phyloP scores from a whole-genome alignment of 371 early-diverging fungal species.

The Mucor mucedo region DNA sequence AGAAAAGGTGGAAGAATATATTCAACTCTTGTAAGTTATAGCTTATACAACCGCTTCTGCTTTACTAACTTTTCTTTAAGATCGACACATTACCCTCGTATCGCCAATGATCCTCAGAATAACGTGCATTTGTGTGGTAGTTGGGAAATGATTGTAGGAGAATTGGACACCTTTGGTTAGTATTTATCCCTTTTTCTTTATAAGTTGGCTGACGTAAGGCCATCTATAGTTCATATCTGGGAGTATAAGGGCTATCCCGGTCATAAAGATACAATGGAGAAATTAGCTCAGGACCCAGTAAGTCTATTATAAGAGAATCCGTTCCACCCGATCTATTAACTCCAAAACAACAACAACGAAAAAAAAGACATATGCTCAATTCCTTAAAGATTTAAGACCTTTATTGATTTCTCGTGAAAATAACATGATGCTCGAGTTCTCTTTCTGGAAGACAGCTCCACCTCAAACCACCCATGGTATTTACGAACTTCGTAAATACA shows the following conservation, averaged over 20 bases:
- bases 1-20: constrained; percentile 85
- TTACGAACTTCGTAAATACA: constrained; percentile 91
- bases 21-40: constrained; percentile 61
- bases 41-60: not conserved
- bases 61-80: not conserved
- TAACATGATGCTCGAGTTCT: constrained; percentile 90
- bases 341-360: too few species aligned
- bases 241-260: constrained; percentile 90
- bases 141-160: constrained; percentile 87
- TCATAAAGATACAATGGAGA: constrained; percentile 63
- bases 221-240: constrained; percentile 82
- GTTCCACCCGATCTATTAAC: not conserved
- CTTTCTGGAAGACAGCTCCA: constrained; percentile 87
- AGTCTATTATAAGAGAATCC: constrained; percentile 12
- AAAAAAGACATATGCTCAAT: constrained; percentile 43
- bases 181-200: not conserved
- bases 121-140: constrained; percentile 85
- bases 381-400: constrained; percentile 68
- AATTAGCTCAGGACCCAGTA: constrained; percentile 64
- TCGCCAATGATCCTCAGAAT: constrained; percentile 75
- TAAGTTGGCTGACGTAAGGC: not conserved
- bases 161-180: constrained; percentile 79
- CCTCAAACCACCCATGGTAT: constrained; percentile 79
- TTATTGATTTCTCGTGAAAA: constrained; percentile 77
- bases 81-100: constrained; percentile 72